These are phyloP conservation scores for Suillus occidentalis DNA, from an alignment of 768 basidiomycete species.

Conservation along the genomic window DNA sequence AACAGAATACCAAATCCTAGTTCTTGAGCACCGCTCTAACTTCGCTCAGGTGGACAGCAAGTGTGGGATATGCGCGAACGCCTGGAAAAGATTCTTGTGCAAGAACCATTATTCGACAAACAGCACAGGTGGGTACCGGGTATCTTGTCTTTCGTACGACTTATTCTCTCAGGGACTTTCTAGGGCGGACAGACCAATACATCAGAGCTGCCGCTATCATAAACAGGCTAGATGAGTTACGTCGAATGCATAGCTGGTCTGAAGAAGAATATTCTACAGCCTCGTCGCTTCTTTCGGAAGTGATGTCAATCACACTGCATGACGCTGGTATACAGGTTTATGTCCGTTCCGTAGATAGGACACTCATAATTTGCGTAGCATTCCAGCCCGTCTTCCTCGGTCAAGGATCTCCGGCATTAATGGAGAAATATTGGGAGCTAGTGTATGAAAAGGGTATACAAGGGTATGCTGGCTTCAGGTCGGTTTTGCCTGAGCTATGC, in stretches of 20 bases:
- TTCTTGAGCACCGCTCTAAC: slow-evolving; percentile 2
- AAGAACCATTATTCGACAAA: slow-evolving; percentile 63
- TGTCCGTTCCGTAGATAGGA: slow-evolving; percentile 22
- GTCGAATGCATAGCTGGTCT: slow-evolving; percentile 53
- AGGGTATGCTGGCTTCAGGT: slow-evolving; percentile 32
- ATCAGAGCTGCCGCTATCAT: slow-evolving; percentile 53
- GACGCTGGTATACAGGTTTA: slow-evolving; percentile 28
- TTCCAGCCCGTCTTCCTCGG: slow-evolving; percentile 69
- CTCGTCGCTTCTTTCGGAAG: slow-evolving; percentile 49
- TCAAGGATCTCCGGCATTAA: slow-evolving; percentile 56
- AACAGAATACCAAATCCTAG: slow-evolving; percentile 13
- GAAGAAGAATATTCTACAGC: slow-evolving; percentile 48
- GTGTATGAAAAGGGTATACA: slow-evolving; percentile 57
- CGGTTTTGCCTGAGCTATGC: too few relatives aligned
- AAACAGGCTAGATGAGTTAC: slow-evolving; percentile 60
- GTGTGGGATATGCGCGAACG: slow-evolving; percentile 51
- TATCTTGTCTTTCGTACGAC: not conserved
- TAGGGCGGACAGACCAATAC: slow-evolving; percentile 58
- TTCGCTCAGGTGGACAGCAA: slow-evolving; percentile 43
- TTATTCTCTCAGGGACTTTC: slow-evolving; percentile 45
- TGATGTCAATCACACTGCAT: slow-evolving; percentile 47
- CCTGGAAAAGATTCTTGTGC: slow-evolving; percentile 46
- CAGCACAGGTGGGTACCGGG: slow-evolving; percentile 42
- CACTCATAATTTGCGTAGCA: slow-evolving; percentile 28
- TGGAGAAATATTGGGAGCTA: slow-evolving; percentile 51